Evolutionary conservation across 2,329 filamentous ascomycete genomes (phyloP), one percentile per base, ranked within the genome.

Genomic region (Hypoxylon sp.): DNA sequence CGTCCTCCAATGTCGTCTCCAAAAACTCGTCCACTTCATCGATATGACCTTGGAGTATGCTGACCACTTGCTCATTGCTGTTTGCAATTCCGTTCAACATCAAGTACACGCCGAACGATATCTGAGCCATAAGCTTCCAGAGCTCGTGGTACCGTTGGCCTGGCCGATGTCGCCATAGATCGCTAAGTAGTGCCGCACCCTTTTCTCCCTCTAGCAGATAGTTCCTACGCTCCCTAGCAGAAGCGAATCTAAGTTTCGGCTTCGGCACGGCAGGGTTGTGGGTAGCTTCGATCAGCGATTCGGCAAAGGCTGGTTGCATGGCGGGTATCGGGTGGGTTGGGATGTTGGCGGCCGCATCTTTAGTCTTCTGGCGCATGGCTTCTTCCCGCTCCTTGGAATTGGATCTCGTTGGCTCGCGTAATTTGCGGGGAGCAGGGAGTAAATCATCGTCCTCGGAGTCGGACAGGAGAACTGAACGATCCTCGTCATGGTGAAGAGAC

Each of bases 1-100:
- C 89, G 77, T 98, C 95, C 74, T 97, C 94, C 46, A 93, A 88
- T 0, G 93, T 92, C 17, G 92, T 89, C 78, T 97, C 93, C 34
- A 98, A 83, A 75, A 97, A 98, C 74, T 91, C 90, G 79, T 98
- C 96, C 30, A 98, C 89, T 79, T 98, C 95, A 76, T 97, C 93
- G 67, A 98, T 96, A 79, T 98, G 95, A 13, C 89, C 90, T 76
- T 98, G 93, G 61, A 98, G 84, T 58, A 98, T 98, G 70, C 87
- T 90, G 69, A 97, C 90, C 11, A 98, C 95, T 77, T 97, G 93
- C 34, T 89, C 86, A 72, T 97, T 92, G 72, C 93, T 97, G 79
- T 95, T 97, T 58, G 96, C 94, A 78, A 97, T 88, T 67, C 90
- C 90, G 75, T 94, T 90, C 60, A 97, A 88, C 63, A 98, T 82